Conservation (phyloP, 495 filamentous ascomycete species). For the Xylaria grammica region DNA sequence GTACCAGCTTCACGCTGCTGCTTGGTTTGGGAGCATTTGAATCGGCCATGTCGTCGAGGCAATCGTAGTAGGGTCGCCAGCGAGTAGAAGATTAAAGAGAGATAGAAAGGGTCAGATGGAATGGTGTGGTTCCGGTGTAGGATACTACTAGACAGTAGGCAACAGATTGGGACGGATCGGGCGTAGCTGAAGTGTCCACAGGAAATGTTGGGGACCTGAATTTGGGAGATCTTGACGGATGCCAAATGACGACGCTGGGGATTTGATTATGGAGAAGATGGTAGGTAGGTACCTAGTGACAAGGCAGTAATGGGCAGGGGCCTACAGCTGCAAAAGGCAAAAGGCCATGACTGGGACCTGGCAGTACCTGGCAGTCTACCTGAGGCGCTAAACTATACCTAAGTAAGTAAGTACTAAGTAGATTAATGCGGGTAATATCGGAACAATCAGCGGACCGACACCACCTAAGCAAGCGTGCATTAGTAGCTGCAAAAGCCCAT, state of each 20-base stretch:
- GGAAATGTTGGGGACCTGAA: conserved; percentile 4
- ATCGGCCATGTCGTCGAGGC: conserved; percentile 51
- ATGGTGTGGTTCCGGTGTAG: conserved; percentile 6
- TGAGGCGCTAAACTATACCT: conserved; percentile 4
- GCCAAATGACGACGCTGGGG: conserved; percentile 38
- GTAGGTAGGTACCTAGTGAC: conserved; percentile 10
- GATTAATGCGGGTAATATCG: conserved; percentile 10
- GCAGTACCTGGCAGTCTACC: not conserved
- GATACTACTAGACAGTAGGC: conserved; percentile 3
- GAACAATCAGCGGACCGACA: conserved; percentile 34
- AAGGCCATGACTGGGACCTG: too few relatives aligned
- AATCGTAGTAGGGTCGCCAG: not conserved
- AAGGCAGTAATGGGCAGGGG: conserved; percentile 16
- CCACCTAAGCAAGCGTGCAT: conserved; percentile 26
- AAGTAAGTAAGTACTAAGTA: not conserved
- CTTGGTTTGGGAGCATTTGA: conserved; percentile 83
- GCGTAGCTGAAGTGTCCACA: conserved; percentile 7
- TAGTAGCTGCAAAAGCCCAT: not conserved
- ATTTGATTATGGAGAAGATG: conserved; percentile 23
- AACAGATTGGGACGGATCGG: conserved; percentile 14
- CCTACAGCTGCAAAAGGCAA: not conserved
- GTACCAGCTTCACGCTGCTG: conserved; percentile 98
- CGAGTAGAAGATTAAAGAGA: not conserved
- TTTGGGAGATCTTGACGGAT: conserved; percentile 28
- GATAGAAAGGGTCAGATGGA: conserved; percentile 1